Conservation (phyloP, 2,329 filamentous ascomycete genomes). For the Monosporascus sp. region DNA sequence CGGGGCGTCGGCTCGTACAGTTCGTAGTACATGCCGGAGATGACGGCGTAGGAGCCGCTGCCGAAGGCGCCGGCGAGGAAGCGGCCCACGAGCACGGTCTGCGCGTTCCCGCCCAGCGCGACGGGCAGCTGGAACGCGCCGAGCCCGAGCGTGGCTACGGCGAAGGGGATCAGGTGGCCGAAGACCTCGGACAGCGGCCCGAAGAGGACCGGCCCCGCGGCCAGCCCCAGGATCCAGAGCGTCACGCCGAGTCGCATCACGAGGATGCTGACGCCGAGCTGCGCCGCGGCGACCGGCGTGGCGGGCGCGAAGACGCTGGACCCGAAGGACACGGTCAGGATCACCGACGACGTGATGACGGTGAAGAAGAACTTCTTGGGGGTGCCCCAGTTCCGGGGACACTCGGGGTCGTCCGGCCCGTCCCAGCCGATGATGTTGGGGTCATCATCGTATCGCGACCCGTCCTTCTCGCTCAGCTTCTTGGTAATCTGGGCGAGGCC, state of each 20-base stretch:
- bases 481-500: not conserved
- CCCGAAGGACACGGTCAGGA: slow-evolving; percentile 13
- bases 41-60: slow-evolving; percentile 6
- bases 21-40: slow-evolving; percentile 14
- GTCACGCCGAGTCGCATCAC: slow-evolving; percentile 12
- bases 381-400: slow-evolving; percentile 11
- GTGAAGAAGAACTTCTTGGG: slow-evolving; percentile 10
- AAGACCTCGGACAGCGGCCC: slow-evolving; percentile 10
- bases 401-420: slow-evolving; percentile 11
- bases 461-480: not conserved
- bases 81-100: slow-evolving; percentile 13
- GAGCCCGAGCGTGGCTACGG: slow-evolving; percentile 9
- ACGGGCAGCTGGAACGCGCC: slow-evolving; percentile 15
- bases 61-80: slow-evolving; percentile 16
- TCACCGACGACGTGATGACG: slow-evolving; percentile 8
- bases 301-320: slow-evolving; percentile 14
- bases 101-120: slow-evolving; percentile 9
- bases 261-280: slow-evolving; percentile 9
- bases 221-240: slow-evolving; percentile 11
- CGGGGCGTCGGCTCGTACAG: slow-evolving; percentile 12
- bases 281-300: slow-evolving; percentile 5
- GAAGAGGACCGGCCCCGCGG: slow-evolving; percentile 12
- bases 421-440: slow-evolving; percentile 11
- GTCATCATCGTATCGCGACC: not conserved
- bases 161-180: slow-evolving; percentile 10